Conservation (phyloP, 2,329 filamentous ascomycete species). For the Chaetomium strumarium region DNA sequence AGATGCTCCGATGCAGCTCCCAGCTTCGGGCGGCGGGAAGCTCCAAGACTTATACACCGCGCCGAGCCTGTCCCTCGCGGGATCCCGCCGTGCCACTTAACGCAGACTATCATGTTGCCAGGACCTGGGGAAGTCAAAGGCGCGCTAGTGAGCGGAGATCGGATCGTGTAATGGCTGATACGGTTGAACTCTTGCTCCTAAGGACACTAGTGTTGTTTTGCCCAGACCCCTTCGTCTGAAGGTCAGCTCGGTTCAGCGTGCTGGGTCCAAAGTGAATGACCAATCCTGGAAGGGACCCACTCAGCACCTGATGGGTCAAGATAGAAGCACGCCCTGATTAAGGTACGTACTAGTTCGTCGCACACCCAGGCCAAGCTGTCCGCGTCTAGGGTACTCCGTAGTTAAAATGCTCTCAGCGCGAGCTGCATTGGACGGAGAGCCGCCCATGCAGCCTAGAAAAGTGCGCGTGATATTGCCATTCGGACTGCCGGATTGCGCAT, state of each 20-base stretch:
- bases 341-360: no score
- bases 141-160: constrained; percentile 11
- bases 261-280: constrained; percentile 10
- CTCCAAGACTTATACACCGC: constrained; percentile 15
- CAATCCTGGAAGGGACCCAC: constrained; percentile 17
- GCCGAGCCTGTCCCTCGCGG: neutral
- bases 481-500: neutral
- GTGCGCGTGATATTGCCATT: neutral
- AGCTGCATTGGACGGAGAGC: neutral
- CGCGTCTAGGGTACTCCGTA: neutral
- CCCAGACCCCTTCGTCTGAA: constrained; percentile 8
- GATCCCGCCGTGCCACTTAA: neutral
- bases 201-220: constrained; percentile 12
- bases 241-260: constrained; percentile 15
- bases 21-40: neutral
- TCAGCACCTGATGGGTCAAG: constrained; percentile 13
- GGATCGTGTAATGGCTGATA: constrained; percentile 21
- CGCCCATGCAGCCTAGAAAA: neutral
- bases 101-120: constrained; percentile 2
- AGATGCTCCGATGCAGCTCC: neutral
- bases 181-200: constrained; percentile 12
- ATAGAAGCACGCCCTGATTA: constrained; percentile 4
- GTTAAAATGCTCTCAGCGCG: no score
- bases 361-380: neutral
- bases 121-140: neutral